Conservation (phyloP, 2,329 filamentous ascomycete species). For the Xylaria multiplex region DNA sequence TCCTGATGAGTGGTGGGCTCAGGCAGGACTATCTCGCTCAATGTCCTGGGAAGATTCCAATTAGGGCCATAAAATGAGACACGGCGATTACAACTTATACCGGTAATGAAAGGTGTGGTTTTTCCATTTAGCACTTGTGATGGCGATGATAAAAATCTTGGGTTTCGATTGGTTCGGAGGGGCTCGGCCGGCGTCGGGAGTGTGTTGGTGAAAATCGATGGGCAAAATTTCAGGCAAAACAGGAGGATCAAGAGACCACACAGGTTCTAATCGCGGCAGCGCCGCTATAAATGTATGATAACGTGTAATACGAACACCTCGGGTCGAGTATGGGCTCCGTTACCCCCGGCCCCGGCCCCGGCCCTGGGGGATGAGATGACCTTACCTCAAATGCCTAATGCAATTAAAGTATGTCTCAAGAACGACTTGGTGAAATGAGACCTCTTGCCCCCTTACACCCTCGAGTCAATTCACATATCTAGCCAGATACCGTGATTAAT, state of each 20-base stretch:
- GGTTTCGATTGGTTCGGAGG: neutral
- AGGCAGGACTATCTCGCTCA: slow-evolving; percentile 72
- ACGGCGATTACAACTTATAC: neutral
- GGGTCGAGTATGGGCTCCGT: neutral
- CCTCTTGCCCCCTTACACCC: too few relatives aligned
- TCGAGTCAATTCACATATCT: too few relatives aligned
- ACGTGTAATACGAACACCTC: slow-evolving; percentile 22
- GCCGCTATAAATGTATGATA: slow-evolving; percentile 27
- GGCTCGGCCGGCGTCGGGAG: slow-evolving; percentile 19
- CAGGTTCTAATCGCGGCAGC: neutral
- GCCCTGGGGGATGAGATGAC: neutral
- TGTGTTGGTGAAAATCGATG: slow-evolving; percentile 4
- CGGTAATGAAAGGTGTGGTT: neutral
- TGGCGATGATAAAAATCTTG: slow-evolving; percentile 6
- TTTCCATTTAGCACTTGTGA: neutral
- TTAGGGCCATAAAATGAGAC: slow-evolving; percentile 10
- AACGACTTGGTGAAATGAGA: too few relatives aligned
- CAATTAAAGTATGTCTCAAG: too few relatives aligned
- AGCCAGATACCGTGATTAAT: too few relatives aligned
- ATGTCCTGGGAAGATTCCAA: slow-evolving; percentile 55
- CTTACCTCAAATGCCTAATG: neutral
- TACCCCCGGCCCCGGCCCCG: neutral
- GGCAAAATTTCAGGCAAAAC: slow-evolving; percentile 4
- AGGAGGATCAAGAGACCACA: neutral
- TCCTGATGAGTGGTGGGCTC: slow-evolving; percentile 84